phyloP scores from a whole-genome alignment of 1,139 yeast species.

The Kodamaea alishanica region DNA sequence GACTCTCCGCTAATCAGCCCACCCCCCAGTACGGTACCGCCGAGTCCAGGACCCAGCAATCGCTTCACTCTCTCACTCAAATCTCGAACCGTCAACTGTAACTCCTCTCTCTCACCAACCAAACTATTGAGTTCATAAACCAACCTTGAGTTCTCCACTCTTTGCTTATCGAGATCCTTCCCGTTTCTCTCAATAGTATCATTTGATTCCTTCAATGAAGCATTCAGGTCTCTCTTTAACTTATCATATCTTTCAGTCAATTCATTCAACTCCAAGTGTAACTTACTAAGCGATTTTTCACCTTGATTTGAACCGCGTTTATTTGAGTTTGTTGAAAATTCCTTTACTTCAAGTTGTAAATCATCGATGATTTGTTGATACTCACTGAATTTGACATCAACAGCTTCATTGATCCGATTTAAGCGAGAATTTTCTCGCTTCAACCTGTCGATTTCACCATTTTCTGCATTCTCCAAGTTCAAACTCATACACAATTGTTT shows the following conservation, averaged over 20 bases:
- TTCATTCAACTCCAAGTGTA: slow-evolving; percentile 23
- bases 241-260: slow-evolving; percentile 21
- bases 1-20: too few species aligned
- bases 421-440: slow-evolving; percentile 22
- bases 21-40: too few species aligned
- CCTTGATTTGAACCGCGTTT: slow-evolving; percentile 4
- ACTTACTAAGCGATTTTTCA: slow-evolving; percentile 3
- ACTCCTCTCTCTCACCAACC: too few species aligned
- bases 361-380: slow-evolving; percentile 31
- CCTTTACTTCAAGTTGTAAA: slow-evolving; percentile 32
- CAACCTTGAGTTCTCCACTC: too few species aligned
- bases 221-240: slow-evolving; percentile 23
- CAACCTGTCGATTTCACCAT: slow-evolving; percentile 14
- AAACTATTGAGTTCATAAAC: too few species aligned
- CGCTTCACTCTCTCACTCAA: too few species aligned
- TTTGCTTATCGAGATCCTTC: slow-evolving; percentile 1
- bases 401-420: slow-evolving; percentile 13
- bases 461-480: slow-evolving; percentile 10
- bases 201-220: slow-evolving; percentile 3
- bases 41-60: too few species aligned
- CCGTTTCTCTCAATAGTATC: slow-evolving; percentile 16
- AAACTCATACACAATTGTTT: slow-evolving; percentile 16
- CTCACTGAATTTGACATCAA: slow-evolving; percentile 27
- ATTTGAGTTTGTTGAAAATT: slow-evolving; percentile 11
- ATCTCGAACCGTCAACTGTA: too few species aligned